phyloP scores from a whole-genome alignment of 2,329 filamentous ascomycete genomes.

The Colletotrichum musae region DNA sequence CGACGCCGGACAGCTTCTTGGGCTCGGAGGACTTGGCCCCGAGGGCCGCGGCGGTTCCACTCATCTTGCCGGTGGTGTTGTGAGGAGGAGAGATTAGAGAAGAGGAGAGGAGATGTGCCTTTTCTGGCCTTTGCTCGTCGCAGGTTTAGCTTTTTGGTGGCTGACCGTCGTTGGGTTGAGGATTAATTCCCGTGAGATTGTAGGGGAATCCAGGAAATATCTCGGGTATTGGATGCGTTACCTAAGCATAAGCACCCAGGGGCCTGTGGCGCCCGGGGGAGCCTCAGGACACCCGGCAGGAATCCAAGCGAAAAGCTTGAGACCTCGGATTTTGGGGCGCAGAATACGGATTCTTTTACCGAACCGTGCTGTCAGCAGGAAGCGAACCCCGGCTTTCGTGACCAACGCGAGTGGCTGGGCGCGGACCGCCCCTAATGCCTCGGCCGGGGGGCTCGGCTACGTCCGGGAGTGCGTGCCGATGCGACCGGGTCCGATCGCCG shows the following conservation, averaged over 20 bases:
- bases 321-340: not conserved
- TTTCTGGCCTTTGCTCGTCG: not conserved
- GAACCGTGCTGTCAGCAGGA: not conserved
- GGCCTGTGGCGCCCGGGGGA: too few species aligned
- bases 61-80: not conserved
- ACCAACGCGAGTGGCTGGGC: not conserved
- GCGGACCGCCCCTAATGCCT: not conserved
- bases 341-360: not conserved
- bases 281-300: not conserved
- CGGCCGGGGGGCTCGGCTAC: not conserved
- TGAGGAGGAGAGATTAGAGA: not conserved
- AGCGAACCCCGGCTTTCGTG: not conserved
- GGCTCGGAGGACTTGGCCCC: not conserved
- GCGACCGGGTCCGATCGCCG: not conserved
- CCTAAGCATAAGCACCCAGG: not conserved
- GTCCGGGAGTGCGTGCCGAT: not conserved
- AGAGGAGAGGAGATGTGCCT: not conserved
- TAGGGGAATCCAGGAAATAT: not conserved
- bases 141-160: not conserved
- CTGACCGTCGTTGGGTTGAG: not conserved
- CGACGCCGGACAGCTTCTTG: constrained; percentile 4
- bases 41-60: not conserved
- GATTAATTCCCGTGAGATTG: not conserved
- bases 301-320: not conserved
- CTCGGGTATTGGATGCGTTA: not conserved